Base-by-base conservation (phyloP, 139 green algal species). In the Spirogloea muscicola region DNA sequence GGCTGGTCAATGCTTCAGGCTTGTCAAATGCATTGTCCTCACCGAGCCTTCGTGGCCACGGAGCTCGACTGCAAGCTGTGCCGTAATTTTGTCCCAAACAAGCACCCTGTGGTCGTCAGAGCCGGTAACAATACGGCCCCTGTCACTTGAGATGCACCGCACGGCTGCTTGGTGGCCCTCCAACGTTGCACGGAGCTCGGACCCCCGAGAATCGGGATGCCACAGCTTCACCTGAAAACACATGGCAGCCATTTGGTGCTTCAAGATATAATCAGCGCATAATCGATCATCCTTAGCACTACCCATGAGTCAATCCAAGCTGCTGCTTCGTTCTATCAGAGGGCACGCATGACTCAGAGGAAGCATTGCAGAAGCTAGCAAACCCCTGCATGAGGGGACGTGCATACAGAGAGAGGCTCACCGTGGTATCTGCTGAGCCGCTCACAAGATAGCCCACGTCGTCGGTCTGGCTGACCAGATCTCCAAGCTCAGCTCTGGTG, bases 181-280 rank as follows among this genome's bases (percentile, higher is more conserved):
- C 65, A 74, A 38, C 43, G 65, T 66, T n/a, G 21, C 21, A 16
- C 42, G 65, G 43, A 74, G 65, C 65, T 74, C 65, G 9, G 62
- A 18, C 43, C 65, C 65, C 13, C 65, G 65, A 4, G 34, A n/a
- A n/a, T 39, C 34, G 33, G 65, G 65, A 44, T 74, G 27, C 65
- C 65, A 74, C 34, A 74, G 65, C 65, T 66, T 74, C 46, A 71
- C 29, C 62, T 71, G 62, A 37, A 61, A 13, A 37, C 38, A 33
- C 57, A 64, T 29, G 27, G 49, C 49, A 2, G n/a, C n/a, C n/a
- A n/a, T n/a, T n/a, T n/a, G n/a, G n/a, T n/a, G n/a, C n/a, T n/a
- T n/a, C n/a, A n/a, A n/a, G n/a, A n/a, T n/a, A n/a, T n/a, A n/a
- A n/a, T n/a, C n/a, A n/a, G n/a, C n/a, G n/a, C n/a, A n/a, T n/a